Evolutionary conservation across 495 filamentous ascomycete species (phyloP), one percentile per base, ranked within the genome.

Genomic region (Penicillium waksmanii): DNA sequence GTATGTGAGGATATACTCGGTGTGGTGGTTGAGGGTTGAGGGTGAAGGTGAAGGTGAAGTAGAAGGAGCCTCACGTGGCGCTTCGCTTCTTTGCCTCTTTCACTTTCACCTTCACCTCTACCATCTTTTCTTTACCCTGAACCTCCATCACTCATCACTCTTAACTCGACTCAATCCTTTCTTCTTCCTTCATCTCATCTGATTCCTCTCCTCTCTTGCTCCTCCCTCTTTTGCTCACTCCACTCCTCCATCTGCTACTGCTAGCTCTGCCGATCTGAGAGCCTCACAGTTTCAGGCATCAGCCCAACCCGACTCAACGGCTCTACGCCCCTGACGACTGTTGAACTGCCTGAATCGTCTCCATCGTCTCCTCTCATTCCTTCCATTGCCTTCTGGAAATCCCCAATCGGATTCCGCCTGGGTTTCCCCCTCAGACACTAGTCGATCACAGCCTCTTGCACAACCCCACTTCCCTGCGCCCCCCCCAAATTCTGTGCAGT

Each of bases 381-480:
- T 62, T 68, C 63, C n/a, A 64, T 57, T 61, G 25, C 31, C 52
- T 65, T 66, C 61, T 66, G 60, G 56, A 55, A 62, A 31, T 55
- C 56, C 27, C 61, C 64, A 67, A 69, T 66, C 66, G 65, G 64
- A 61, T 56, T 27, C 43, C 48, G 55, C 31, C 46, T 23, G n/a
- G 21, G 25, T 19, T 46, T 21, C 46, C 55, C 55, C 58, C 44
- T 51, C 53, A 48, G 46, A 50, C 57, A 60, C 57, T 63, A 63
- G 63, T 66, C 61, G 58, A 68, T 64, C 66, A 61, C 56, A 52
- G 60, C 58, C 57, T 61, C 51, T 63, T 50, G 57, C 58, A 56
- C 21, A 18, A 42, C 61, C 66, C 66, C 64, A 66, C 66, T 63
- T 58, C 31, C 53, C 60, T 68, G 62, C 65, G 62, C 56, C 65